Evolutionary conservation across 352 stramenopile species (phyloP), one percentile per base, ranked within the genome.

Genomic region (Phytophthora pisi): DNA sequence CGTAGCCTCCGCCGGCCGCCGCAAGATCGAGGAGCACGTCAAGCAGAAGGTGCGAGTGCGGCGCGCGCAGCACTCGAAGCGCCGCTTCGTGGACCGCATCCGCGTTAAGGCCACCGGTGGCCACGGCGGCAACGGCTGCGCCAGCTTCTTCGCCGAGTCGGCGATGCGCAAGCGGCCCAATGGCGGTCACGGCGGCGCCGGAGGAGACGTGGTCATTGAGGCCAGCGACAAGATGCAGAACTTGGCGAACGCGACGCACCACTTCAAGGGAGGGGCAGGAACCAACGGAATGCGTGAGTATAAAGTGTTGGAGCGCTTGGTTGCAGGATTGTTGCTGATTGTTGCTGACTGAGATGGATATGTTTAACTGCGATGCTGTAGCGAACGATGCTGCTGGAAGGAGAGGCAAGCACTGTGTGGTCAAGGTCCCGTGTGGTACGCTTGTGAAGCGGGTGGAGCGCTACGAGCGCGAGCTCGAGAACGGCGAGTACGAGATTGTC

Each of bases 81-180:
- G 88, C 13, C 90, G 92, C 66, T 97, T 97, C 58, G 88, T 97
- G 36, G 90, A 97, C 73, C 85, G 88, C 70, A 94, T 97, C 61
- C 83, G 90, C 45, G 89, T 97, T 51, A 93, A 94, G 49, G 87
- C 89, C n/a, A 96, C 85, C 1, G 90, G 89, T 8, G 90, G 90
- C 11, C 86, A 96, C 57, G 90, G 90, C 36, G 90, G 90, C 66
- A 96, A 97, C 65, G 90, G 90, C 42, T 97, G 90, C 69, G 75
- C 82, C 58, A 96, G 89, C 55, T 96, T 95, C 56, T 90, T 95
- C 74, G 84, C 84, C 86, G 81, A 90, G 65, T 87, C 81, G 53
- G 76, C 87, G 3, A 87, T 88, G 72, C 78, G 84, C 55, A 91
- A 90, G 57, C 86, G 86, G 7, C 89, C 90, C 5, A 96, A 94